Conservation (phyloP, 1,139 yeast genomes). For the Geotrichum klebahnii region DNA sequence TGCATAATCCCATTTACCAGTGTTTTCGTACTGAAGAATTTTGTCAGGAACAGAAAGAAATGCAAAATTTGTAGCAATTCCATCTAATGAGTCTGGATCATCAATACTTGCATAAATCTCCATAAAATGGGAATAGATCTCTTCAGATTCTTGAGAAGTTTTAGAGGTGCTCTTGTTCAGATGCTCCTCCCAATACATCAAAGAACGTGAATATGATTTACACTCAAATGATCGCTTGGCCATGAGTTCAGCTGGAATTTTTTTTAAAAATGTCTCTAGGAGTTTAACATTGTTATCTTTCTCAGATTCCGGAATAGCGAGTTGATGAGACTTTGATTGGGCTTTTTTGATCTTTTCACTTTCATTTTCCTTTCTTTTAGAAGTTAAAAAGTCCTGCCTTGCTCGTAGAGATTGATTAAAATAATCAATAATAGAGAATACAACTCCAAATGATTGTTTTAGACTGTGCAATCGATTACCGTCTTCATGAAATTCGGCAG, state of each 20-base stretch:
- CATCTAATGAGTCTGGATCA: constrained; percentile 88
- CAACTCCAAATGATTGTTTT: constrained; percentile 50
- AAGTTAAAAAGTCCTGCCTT: constrained; percentile 28
- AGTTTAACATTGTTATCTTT: constrained; percentile 25
- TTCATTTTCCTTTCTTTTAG: constrained; percentile 19
- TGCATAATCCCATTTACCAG: constrained; percentile 83
- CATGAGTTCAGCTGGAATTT: constrained; percentile 63
- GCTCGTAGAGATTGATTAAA: constrained; percentile 69
- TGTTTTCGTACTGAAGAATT: constrained; percentile 73
- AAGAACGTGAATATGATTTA: constrained; percentile 81
- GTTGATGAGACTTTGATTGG: constrained; percentile 10
- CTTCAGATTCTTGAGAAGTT: constrained; percentile 33
- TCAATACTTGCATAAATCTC: constrained; percentile 80
- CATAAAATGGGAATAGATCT: constrained; percentile 46
- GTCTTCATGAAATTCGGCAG: constrained; percentile 43
- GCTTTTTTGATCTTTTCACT: constrained; percentile 15
- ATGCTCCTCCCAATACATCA: constrained; percentile 80
- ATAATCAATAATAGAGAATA: constrained; percentile 78
- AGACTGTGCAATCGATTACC: constrained; percentile 49
- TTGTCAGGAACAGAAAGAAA: constrained; percentile 66
- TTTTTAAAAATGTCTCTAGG: constrained; percentile 47
- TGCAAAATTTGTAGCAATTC: constrained; percentile 71
- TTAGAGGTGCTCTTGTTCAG: constrained; percentile 38
- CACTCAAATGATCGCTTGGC: constrained; percentile 81
- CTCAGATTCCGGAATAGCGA: background rate